Conservation (phyloP, 176 grass and related monocot genomes). For the Oryza meyeriana region DNA sequence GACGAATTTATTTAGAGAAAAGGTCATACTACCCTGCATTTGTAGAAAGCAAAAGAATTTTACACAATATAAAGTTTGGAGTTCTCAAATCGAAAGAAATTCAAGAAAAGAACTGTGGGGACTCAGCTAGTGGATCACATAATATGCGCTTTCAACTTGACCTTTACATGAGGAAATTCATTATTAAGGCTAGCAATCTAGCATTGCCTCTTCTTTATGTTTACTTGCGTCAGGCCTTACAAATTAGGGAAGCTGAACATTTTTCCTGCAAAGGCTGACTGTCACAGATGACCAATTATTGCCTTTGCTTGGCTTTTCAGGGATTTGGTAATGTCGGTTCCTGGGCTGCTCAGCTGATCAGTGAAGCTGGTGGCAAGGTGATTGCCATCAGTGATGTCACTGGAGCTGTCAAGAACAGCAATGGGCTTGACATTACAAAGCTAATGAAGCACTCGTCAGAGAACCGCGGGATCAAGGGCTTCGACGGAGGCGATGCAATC, state of each 20-base stretch:
- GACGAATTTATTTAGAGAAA: not conserved
- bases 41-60: not conserved
- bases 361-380: constrained; percentile 75
- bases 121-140: not conserved
- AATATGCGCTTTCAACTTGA: not conserved
- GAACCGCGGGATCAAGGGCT: constrained; percentile 69
- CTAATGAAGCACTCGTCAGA: constrained; percentile 55
- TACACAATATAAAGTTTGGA: not conserved
- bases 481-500: constrained; percentile 55
- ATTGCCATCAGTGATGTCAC: constrained; percentile 80
- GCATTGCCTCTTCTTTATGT: not conserved
- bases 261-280: not conserved
- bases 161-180: not conserved
- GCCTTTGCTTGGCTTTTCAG: constrained; percentile 36
- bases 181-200: not conserved
- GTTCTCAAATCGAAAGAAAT: not conserved
- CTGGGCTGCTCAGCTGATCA: constrained; percentile 82
- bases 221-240: not conserved
- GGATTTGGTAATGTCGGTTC: constrained; percentile 96
- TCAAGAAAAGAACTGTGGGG: not conserved
- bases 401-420: constrained; percentile 70
- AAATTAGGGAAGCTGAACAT: not conserved
- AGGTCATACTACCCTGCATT: not conserved
- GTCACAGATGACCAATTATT: not conserved
- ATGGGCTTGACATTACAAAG: constrained; percentile 68